Base-by-base conservation (phyloP, 202 grass and related monocot species). In the Digitaria exilis region DNA sequence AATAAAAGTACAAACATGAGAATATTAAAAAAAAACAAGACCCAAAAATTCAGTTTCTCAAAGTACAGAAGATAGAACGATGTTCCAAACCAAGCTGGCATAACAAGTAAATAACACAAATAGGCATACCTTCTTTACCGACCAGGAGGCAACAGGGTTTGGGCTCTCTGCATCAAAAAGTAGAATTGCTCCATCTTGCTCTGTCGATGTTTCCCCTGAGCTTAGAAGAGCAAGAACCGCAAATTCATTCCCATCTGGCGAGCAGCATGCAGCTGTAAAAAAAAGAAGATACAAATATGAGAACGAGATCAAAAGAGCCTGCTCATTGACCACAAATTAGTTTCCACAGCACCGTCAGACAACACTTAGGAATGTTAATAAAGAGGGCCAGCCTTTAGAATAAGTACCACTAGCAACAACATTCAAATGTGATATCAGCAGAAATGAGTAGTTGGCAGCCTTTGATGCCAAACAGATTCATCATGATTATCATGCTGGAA, bases 111-210 rank as follows among this genome's bases (percentile, higher is more conserved):
- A n/a, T n/a, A n/a, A n/a, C n/a, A n/a, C n/a, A n/a, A n/a, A n/a
- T n/a, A n/a, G n/a, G n/a, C n/a, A 31, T 89, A 97, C 95, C 90
- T 98, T 95, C 74, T 89, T 93, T 52, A 98, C 95, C 16, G 80
- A 90, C 90, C 92, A 98, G 22, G 83, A 87, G 28, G 81, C 80
- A 60, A 93, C 26, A 26, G 91, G 93, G 54, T 79, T 81, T 31
- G 89, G 82, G 74, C 82, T 86, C 86, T 92, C 96, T 76, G 82
- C 93, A 65, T 92, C 13, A 12, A 98, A 96, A 65, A 98, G 70
- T 68, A 98, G 59, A 80, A 98, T 83, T 71, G 90, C 67, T 32
- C 96, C 96, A 88, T 96, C 78, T 87, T 87, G 84, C 43, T 91
- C 80, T 69, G 78, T 69, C 16, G n/a, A 52, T 60, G 63, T 29